Conservation (phyloP, 805 yeast species). For the Komagataella ulmi region DNA sequence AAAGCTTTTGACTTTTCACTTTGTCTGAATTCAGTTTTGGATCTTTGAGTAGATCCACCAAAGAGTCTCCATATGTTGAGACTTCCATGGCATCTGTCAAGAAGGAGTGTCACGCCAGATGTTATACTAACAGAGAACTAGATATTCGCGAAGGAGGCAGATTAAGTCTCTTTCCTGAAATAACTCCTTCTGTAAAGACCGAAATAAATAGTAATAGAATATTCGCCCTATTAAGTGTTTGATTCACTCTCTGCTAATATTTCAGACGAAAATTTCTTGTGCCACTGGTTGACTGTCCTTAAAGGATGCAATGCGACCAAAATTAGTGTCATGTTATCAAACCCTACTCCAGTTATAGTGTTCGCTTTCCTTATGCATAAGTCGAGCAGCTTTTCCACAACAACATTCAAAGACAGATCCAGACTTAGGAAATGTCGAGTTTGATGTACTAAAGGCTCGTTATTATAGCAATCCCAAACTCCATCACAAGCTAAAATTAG, state of each 20-base stretch:
- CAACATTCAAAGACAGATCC: slow-evolving; percentile 46
- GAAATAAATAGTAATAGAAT: neutral
- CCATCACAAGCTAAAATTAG: slow-evolving; percentile 73
- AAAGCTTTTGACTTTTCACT: slow-evolving; percentile 25
- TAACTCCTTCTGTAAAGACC: neutral
- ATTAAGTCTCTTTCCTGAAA: neutral
- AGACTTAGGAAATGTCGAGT: slow-evolving; percentile 44
- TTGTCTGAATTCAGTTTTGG: slow-evolving; percentile 28
- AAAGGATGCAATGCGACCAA: slow-evolving; percentile 33
- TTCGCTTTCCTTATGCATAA: slow-evolving; percentile 60
- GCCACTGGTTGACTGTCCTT: neutral
- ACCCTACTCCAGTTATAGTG: slow-evolving; percentile 66
- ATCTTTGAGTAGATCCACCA: slow-evolving; percentile 31
- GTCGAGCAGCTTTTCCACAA: slow-evolving; percentile 46
- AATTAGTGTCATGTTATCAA: slow-evolving; percentile 72
- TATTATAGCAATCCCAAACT: slow-evolving; percentile 63
- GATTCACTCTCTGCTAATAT: neutral
- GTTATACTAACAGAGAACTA: neutral
- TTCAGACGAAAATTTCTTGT: neutral
- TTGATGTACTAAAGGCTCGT: slow-evolving; percentile 35
- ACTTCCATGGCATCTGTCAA: neutral
- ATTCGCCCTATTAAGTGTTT: neutral
- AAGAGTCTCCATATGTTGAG: slow-evolving; percentile 29
- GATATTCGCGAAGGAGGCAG: neutral
- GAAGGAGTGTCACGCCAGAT: neutral